Evolutionary conservation across 2,329 filamentous ascomycete species (phyloP).

Genomic region (Penicillium griseofulvum): DNA sequence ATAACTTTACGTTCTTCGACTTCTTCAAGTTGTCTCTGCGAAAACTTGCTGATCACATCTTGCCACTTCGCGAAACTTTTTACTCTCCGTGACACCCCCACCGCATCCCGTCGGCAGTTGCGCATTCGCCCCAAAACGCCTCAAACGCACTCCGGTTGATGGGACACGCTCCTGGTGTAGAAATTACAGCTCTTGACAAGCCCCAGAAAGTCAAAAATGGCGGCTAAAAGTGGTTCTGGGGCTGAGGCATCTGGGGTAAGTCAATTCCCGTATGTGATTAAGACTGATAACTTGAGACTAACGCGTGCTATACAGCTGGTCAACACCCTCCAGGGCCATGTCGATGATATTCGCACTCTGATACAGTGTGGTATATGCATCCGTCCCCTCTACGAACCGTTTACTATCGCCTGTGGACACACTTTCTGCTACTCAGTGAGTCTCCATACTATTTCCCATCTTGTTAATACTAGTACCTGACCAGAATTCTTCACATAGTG

Average conservation of each 20-base stretch:
- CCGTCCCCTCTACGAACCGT: slow-evolving; percentile 67
- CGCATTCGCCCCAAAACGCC: slow-evolving; percentile 14
- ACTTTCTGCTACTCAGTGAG: slow-evolving; percentile 68
- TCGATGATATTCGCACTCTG: slow-evolving; percentile 59
- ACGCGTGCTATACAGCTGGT: slow-evolving; percentile 33
- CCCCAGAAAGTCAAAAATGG: slow-evolving; percentile 10
- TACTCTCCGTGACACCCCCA: slow-evolving; percentile 13
- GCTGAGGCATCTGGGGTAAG: slow-evolving; percentile 34
- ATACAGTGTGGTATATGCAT: slow-evolving; percentile 69
- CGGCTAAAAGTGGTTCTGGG: slow-evolving; percentile 9
- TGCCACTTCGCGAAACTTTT: slow-evolving; percentile 15
- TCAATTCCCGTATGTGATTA: neutral
- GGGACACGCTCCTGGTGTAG: neutral
- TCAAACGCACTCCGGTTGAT: slow-evolving; percentile 9
- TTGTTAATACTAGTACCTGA: slow-evolving; percentile 1
- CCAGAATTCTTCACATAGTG: slow-evolving; percentile 45
- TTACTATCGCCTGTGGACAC: slow-evolving; percentile 65
- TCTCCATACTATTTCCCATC: slow-evolving; percentile 5
- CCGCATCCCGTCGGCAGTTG: slow-evolving; percentile 16
- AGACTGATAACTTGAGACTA: slow-evolving; percentile 5
- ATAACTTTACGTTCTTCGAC: neutral
- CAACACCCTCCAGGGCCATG: slow-evolving; percentile 51
- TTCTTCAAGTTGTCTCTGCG: neutral
- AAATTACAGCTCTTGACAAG: slow-evolving; percentile 1
- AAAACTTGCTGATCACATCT: neutral